Conservation (phyloP, 148 eudicot species). For the Diospyros lotus region DNA sequence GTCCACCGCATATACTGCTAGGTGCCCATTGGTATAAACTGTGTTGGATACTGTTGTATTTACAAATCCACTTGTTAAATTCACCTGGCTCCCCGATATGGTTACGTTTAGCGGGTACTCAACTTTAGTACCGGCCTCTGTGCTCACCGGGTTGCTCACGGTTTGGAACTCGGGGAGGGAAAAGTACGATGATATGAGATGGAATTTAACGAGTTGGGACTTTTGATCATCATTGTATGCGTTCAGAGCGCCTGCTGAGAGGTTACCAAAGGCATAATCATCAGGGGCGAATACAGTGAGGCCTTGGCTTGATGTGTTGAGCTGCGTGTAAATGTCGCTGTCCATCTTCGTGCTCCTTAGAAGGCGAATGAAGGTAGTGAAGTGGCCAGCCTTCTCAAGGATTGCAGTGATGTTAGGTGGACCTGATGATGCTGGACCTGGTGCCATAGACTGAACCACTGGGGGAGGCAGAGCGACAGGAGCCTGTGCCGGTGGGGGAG, state of each 20-base stretch:
- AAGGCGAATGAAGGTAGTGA: not conserved
- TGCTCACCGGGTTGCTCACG: not conserved
- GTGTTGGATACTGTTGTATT: not conserved
- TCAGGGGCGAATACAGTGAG: not conserved
- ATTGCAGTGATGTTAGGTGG: not conserved
- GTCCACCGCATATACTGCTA: constrained; percentile 2
- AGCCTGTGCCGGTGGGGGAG: not conserved
- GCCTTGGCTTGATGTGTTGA: not conserved
- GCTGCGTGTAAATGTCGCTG: not conserved
- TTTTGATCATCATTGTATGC: not conserved
- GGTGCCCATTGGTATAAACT: not conserved
- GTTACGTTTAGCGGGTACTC: not conserved
- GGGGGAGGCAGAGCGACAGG: not conserved
- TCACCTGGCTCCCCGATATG: not conserved
- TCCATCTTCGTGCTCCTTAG: not conserved
- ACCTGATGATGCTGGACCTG: not conserved
- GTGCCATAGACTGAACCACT: not conserved
- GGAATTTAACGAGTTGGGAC: constrained; percentile 1
- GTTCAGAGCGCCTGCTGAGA: not conserved
- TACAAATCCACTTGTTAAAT: not conserved
- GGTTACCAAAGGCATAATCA: constrained; percentile 1
- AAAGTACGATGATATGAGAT: not conserved
- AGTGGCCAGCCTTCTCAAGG: not conserved
- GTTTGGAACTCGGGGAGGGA: not conserved
- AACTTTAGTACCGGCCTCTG: not conserved